Percentiles rank a stretch among this genome's conserved stretches.
Evolutionary conservation across 352 stramenopile genomes (phyloP).

Genomic region (Globisporangium lucens): DNA sequence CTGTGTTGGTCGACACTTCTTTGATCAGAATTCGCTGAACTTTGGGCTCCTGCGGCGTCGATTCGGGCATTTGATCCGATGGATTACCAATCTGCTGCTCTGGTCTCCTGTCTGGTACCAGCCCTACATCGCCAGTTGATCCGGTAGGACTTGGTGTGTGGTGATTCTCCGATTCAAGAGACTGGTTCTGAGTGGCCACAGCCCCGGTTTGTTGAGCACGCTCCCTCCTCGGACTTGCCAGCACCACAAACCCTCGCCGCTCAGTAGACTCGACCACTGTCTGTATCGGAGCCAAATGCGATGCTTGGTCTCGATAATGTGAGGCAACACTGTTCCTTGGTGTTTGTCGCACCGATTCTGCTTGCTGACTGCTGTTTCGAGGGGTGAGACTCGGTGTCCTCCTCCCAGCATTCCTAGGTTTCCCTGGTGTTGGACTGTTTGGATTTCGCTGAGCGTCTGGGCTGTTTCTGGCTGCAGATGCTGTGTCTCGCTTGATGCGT

Average conservation of each 20-base stretch:
- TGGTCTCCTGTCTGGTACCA: not conserved
- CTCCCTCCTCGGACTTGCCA: not conserved
- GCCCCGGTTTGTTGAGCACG: not conserved
- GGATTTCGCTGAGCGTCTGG: not conserved
- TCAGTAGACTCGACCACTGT: conserved; percentile 3
- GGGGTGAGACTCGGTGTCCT: not conserved
- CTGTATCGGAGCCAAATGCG: conserved; percentile 5
- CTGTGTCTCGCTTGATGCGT: conserved; percentile 20
- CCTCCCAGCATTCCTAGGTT: not conserved
- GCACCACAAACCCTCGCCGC: not conserved
- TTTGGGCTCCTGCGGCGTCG: not conserved
- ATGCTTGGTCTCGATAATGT: not conserved
- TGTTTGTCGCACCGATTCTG: not conserved
- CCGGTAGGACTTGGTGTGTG: not conserved
- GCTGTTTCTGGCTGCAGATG: not conserved
- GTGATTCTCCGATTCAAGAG: not conserved
- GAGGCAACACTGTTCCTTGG: not conserved
- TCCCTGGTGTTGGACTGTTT: not conserved
- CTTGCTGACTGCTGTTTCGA: not conserved
- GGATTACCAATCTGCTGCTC: not conserved
- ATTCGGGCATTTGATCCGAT: not conserved
- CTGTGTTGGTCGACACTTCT: conserved; percentile 61
- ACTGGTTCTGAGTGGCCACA: not conserved
- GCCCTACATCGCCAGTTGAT: not conserved
- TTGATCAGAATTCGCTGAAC: conserved; percentile 33